These are phyloP conservation scores for Nicotiana noctiflora DNA, from an alignment of 257 asterid genomes.

Conservation along the genomic window DNA sequence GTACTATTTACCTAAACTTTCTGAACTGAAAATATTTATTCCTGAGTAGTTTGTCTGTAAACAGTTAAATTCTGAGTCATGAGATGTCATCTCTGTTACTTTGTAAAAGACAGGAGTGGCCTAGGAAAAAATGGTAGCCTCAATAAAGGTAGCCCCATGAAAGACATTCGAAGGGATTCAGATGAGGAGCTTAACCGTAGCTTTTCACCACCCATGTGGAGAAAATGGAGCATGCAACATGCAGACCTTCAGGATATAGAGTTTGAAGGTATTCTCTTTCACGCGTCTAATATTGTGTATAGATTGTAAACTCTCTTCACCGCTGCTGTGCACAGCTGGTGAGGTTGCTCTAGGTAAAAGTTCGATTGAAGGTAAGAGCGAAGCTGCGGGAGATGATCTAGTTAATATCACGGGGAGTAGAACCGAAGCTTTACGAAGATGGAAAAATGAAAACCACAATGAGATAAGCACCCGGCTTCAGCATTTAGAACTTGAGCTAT, in stretches of 20 bases:
- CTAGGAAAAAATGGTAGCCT: slow-evolving; percentile 28
- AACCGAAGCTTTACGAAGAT: slow-evolving; percentile 22
- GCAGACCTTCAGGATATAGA: slow-evolving; percentile 39
- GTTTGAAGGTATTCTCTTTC: slow-evolving; percentile 52
- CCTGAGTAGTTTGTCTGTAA: neutral
- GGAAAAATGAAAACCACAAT: slow-evolving; percentile 26
- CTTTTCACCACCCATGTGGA: slow-evolving; percentile 56
- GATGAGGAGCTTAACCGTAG: slow-evolving; percentile 26
- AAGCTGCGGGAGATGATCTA: slow-evolving; percentile 24
- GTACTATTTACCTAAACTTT: neutral
- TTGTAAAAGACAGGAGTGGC: slow-evolving; percentile 46
- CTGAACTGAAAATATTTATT: neutral
- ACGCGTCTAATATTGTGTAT: neutral
- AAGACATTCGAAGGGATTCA: slow-evolving; percentile 18
- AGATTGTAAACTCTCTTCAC: neutral
- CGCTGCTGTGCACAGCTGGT: slow-evolving; percentile 55
- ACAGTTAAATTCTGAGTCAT: slow-evolving; percentile 18
- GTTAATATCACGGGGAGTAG: slow-evolving; percentile 23
- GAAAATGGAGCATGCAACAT: slow-evolving; percentile 53
- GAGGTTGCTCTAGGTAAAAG: slow-evolving; percentile 44
- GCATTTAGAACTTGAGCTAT: slow-evolving; percentile 59
- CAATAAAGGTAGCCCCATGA: slow-evolving; percentile 18
- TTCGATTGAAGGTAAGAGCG: slow-evolving; percentile 20
- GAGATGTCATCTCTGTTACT: slow-evolving; percentile 22
- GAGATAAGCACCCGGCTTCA: slow-evolving; percentile 45